These are phyloP conservation scores for Backusella tarrabulga DNA, from an alignment of 192 early-diverging fungal species.

Conservation along the genomic window DNA sequence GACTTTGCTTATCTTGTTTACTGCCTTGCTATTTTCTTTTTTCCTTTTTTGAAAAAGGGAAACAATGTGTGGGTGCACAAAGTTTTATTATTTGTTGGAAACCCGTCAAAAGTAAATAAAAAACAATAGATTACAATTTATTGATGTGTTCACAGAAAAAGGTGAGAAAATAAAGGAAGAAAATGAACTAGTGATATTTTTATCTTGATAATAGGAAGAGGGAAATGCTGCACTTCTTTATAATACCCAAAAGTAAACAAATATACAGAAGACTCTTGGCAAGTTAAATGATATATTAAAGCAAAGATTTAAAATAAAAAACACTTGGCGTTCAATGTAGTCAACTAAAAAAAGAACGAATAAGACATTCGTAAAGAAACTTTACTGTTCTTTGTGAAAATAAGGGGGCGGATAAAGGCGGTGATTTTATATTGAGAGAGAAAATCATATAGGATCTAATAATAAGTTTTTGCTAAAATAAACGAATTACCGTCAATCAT, in stretches of 20 bases:
- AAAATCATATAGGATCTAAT: neutral
- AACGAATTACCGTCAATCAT: neutral
- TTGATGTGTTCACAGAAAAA: neutral
- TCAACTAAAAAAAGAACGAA: neutral
- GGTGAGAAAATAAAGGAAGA: neutral
- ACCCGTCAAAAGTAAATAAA: slow-evolving; percentile 4
- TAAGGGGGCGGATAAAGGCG: neutral
- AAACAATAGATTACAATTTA: slow-evolving; percentile 2
- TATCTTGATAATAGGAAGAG: no score
- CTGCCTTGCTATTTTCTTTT: no score
- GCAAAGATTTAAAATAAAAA: neutral
- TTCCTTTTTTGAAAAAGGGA: neutral
- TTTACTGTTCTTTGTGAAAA: neutral
- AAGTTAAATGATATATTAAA: neutral
- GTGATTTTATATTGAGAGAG: no score
- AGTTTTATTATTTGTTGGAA: neutral
- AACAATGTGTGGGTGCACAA: neutral
- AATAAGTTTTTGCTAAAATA: neutral
- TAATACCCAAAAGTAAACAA: neutral
- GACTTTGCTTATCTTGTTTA: no score
- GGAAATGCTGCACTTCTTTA: neutral
- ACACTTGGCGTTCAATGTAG: neutral
- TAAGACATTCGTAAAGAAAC: neutral
- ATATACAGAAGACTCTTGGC: neutral
- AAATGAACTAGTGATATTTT: neutral